These are phyloP conservation scores for Psidium friedrichsthalianum DNA, from an alignment of 345 rosid genomes.

Conservation along the genomic window DNA sequence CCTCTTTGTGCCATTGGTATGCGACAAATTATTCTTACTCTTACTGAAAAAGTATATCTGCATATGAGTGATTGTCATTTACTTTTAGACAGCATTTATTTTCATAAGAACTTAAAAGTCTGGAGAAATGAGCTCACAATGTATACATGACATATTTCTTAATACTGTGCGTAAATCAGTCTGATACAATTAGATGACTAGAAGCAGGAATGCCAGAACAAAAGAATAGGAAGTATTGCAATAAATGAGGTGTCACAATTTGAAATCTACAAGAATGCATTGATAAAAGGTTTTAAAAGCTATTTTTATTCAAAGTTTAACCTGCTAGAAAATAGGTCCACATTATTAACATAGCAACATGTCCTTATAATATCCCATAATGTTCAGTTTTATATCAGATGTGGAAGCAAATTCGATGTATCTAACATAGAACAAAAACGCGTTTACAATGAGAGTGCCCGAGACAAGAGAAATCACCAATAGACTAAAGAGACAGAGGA, in stretches of 20 bases:
- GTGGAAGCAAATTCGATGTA: neutral
- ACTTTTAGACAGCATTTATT: neutral
- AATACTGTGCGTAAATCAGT: neutral
- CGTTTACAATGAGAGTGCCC: neutral
- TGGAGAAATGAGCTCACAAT: neutral
- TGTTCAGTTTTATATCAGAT: neutral
- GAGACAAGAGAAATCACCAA: neutral
- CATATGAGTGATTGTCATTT: neutral
- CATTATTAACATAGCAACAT: neutral
- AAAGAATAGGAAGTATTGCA: neutral
- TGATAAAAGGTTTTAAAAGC: neutral
- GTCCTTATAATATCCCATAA: neutral
- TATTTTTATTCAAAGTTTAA: neutral
- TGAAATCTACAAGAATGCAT: neutral
- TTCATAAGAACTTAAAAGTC: too few relatives aligned
- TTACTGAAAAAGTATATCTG: too few relatives aligned
- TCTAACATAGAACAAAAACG: neutral
- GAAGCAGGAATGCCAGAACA: neutral
- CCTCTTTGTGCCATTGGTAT: slow-evolving; percentile 72
- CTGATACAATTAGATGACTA: fast-evolving
- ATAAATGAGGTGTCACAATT: neutral
- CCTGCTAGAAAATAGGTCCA: neutral
- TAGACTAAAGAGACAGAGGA: neutral
- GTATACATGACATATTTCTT: neutral
- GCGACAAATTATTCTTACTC: neutral